A percentile compares a stretch with the other conserved stretches of the same genome.
These are phyloP conservation scores for Tulasnella sp. DNA, from an alignment of 768 basidiomycete genomes.

Conservation along the genomic window DNA sequence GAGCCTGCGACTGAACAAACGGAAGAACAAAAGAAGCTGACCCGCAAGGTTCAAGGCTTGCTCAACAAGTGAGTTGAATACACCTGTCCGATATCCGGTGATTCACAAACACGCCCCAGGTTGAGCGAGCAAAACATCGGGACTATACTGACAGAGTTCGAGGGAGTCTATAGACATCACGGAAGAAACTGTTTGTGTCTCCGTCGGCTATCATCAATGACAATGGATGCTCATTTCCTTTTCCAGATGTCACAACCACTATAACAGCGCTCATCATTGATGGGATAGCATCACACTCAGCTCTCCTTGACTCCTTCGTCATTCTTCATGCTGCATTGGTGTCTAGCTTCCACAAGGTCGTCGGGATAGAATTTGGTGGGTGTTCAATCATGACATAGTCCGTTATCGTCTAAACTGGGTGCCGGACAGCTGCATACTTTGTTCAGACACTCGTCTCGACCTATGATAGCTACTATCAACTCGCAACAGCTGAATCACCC, in stretches of 20 bases:
- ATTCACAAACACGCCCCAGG: conserved; percentile 30
- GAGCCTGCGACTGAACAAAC: conserved; percentile 25
- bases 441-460: conserved; percentile 54
- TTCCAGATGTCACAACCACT: conserved; percentile 65
- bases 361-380: conserved; percentile 83
- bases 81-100: not conserved
- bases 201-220: not conserved
- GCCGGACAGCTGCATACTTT: conserved; percentile 58
- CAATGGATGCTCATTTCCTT: not conserved
- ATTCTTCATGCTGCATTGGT: conserved; percentile 78
- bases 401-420: not conserved
- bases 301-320: conserved; percentile 78
- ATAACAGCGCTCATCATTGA: conserved; percentile 64
- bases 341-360: conserved; percentile 60
- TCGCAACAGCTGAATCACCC: conserved; percentile 19
- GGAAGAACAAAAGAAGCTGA: conserved; percentile 43
- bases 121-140: conserved; percentile 84
- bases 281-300: conserved; percentile 66
- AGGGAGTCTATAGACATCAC: conserved; percentile 62
- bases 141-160: conserved; percentile 56
- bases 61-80: conserved; percentile 54
- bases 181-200: conserved; percentile 54
- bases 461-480: conserved; percentile 47
- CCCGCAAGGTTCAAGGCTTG: conserved; percentile 68
- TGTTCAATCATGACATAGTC: not conserved